Base-by-base conservation (phyloP, 495 filamentous ascomycete genomes). In the Eremomyces bilateralis region DNA sequence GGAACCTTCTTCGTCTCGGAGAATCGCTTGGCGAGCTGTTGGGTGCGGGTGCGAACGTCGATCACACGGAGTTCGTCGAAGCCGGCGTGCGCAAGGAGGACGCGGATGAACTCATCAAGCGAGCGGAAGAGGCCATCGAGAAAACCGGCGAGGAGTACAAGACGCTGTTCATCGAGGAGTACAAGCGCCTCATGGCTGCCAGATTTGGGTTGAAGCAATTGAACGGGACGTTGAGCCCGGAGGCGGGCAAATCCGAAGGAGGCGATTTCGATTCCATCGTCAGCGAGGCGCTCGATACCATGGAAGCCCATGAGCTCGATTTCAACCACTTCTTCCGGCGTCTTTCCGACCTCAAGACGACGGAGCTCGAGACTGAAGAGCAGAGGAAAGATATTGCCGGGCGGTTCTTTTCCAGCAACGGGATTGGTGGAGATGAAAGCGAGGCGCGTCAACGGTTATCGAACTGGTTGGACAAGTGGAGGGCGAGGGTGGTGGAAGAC, bases 1-100 rank as follows among this genome's bases (percentile, higher is more conserved):
- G 88, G 88, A 97, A 97, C 46, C 64, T 97, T 2, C 80, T 93
- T 8, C 72, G 88, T 16, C 64, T 97, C 0, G 88, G 80, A 35
- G 88, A 95, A 56, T 69, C 73, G n/a, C 52, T 94, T 0, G 88
- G 80, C 25, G 88, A 97, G 52, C 65, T 91, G 3, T 65, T 94
- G 16, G 88, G 82, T 25, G 67, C 72, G 0, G 80, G 75, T 1
- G 47, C 59, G 12, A 48, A 51, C 20, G 67, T 81, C 27, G 82
- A 95, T 47, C 64, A 71, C 3, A 53, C 64, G 11, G 53, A 49
- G 6, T 94, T 94, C 43, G 48, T 80, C 13, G 57, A 64, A 5
- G 59, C 78, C 4, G 84, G 85, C 4, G 65, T 91, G 0, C 57
- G 59, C 17, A 67, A 82, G 42, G 69, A 72, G 27, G 59, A 64